These are phyloP conservation scores for Dimargaris xerosporica DNA, from an alignment of 192 early-diverging fungal genomes.

Conservation along the genomic window DNA sequence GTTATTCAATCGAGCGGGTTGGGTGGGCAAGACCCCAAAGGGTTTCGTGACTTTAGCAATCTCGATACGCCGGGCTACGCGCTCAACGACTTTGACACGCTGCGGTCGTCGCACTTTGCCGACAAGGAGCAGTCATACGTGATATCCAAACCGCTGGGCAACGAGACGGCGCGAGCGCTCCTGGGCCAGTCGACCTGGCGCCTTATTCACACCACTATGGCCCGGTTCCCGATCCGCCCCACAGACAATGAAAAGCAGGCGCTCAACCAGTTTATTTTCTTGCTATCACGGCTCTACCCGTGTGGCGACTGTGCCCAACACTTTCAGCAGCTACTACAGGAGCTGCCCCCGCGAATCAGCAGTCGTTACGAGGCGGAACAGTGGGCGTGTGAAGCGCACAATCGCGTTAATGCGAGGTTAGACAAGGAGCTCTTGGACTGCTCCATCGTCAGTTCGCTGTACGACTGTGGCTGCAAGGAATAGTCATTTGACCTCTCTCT, in stretches of 20 bases:
- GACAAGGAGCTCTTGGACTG: slow-evolving; percentile 76
- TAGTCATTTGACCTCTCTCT: too few species aligned
- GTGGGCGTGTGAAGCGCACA: slow-evolving; percentile 83
- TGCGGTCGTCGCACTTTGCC: slow-evolving; percentile 17
- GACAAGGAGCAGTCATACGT: slow-evolving; percentile 25
- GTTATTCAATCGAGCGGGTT: background rate
- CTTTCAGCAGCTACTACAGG: slow-evolving; percentile 59
- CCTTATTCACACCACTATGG: slow-evolving; percentile 83
- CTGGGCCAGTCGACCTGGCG: slow-evolving; percentile 84
- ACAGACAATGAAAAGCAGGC: slow-evolving; percentile 56
- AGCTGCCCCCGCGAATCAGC: slow-evolving; percentile 66
- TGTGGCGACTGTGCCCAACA: slow-evolving; percentile 92
- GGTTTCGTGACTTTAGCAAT: background rate
- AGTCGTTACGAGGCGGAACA: slow-evolving; percentile 54
- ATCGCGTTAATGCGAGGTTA: slow-evolving; percentile 77
- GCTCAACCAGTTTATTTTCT: slow-evolving; percentile 60
- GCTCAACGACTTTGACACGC: slow-evolving; percentile 10
- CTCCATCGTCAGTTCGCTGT: slow-evolving; percentile 49
- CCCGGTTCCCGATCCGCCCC: slow-evolving; percentile 70
- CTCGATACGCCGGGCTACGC: background rate
- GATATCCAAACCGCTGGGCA: slow-evolving; percentile 54
- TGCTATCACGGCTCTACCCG: slow-evolving; percentile 80
- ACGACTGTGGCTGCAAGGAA: slow-evolving; percentile 65
- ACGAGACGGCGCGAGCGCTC: slow-evolving; percentile 61
- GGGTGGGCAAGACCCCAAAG: background rate